Evolutionary conservation across 1,284 basidiomycete species (phyloP).

Genomic region (Takashimella koratensis): DNA sequence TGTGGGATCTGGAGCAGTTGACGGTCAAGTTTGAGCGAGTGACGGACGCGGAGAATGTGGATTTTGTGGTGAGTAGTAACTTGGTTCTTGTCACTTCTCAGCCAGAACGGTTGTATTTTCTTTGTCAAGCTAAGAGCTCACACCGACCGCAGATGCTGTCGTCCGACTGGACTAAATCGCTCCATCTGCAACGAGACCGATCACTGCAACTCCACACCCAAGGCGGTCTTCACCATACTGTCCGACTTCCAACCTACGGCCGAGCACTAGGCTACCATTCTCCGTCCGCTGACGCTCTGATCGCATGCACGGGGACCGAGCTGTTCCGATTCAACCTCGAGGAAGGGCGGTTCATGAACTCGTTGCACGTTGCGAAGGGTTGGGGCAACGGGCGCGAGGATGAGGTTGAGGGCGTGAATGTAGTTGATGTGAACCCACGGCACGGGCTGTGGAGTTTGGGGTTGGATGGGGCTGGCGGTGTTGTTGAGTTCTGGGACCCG

Average conservation of each 20-base stretch:
- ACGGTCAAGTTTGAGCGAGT: constrained; percentile 95
- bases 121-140: neutral
- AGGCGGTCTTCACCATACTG: constrained; percentile 84
- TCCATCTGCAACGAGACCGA: constrained; percentile 95
- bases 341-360: constrained; percentile 86
- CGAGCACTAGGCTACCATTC: constrained; percentile 87
- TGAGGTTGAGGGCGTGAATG: constrained; percentile 74
- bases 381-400: constrained; percentile 54
- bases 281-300: constrained; percentile 72
- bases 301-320: constrained; percentile 75
- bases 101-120: too few relatives aligned
- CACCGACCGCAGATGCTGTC: constrained; percentile 69
- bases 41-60: constrained; percentile 94
- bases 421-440: constrained; percentile 87
- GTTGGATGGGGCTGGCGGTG: constrained; percentile 58
- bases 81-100: constrained; percentile 1
- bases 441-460: constrained; percentile 91
- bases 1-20: constrained; percentile 92
- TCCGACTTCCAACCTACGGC: constrained; percentile 91
- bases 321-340: constrained; percentile 93
- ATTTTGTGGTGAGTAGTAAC: constrained; percentile 80
- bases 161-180: constrained; percentile 98
- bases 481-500: constrained; percentile 95
- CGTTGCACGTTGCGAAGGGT: constrained; percentile 58
- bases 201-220: constrained; percentile 93